These are phyloP conservation scores for Alternaria consortialis DNA, from an alignment of 2,329 filamentous ascomycete genomes.

Conservation along the genomic window DNA sequence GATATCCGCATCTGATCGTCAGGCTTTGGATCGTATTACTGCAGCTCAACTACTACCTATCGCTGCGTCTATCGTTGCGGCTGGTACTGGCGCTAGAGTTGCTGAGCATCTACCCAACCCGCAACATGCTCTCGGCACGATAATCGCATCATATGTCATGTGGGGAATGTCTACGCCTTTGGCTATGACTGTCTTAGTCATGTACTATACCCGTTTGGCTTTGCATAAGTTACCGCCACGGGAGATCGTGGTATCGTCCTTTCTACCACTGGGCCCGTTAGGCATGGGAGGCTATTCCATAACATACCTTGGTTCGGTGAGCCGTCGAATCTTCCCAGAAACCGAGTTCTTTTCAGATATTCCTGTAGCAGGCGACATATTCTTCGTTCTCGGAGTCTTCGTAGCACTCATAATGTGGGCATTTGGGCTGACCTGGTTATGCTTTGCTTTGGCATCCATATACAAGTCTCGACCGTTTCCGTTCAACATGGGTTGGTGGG, in stretches of 20 bases:
- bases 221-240: conserved; percentile 71
- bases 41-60: conserved; percentile 73
- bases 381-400: conserved; percentile 67
- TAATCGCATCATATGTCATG: conserved; percentile 72
- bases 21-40: conserved; percentile 61
- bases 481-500: conserved; percentile 72
- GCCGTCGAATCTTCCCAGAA: conserved; percentile 53
- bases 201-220: conserved; percentile 75
- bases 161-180: conserved; percentile 72
- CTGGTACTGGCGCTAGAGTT: conserved; percentile 70
- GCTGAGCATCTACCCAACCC: conserved; percentile 66
- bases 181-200: conserved; percentile 68
- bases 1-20: conserved; percentile 55
- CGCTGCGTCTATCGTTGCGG: conserved; percentile 71
- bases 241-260: conserved; percentile 73
- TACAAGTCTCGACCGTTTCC: conserved; percentile 58
- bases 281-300: conserved; percentile 72
- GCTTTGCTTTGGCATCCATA: conserved; percentile 62
- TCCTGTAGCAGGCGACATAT: conserved; percentile 55
- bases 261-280: conserved; percentile 72
- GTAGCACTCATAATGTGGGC: conserved; percentile 65
- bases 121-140: conserved; percentile 66
- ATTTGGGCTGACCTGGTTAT: conserved; percentile 64
- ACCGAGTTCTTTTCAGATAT: conserved; percentile 50
- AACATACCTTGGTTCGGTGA: conserved; percentile 59